Percentiles rank a stretch among this genome's conserved stretches.
phyloP scores from a whole-genome alignment of 1,284 basidiomycete genomes.

The Flammula alnicola region DNA sequence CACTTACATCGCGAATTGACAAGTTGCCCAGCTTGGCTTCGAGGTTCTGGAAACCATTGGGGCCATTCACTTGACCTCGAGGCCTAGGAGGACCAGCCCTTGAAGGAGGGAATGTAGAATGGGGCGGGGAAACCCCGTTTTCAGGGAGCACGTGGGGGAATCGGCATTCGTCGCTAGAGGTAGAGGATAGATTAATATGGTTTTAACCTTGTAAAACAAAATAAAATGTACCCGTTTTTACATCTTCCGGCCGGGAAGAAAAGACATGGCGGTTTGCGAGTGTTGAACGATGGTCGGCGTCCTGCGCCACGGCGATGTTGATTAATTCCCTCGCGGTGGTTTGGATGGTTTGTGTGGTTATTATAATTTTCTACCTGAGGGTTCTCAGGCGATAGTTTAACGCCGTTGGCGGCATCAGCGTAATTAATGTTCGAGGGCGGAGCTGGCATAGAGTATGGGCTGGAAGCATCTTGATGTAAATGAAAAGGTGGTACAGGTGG shows the following conservation, averaged over 20 bases:
- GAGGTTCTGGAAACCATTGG: slow-evolving; percentile 48
- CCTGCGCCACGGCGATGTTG: slow-evolving; percentile 61
- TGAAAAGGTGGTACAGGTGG: slow-evolving; percentile 42
- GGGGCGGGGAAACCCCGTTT: slow-evolving; percentile 41
- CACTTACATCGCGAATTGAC: slow-evolving; percentile 62
- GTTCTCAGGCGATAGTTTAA: slow-evolving; percentile 45
- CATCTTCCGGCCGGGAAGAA: slow-evolving; percentile 84
- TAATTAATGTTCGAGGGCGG: slow-evolving; percentile 39
- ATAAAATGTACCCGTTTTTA: slow-evolving; percentile 73
- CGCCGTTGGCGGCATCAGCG: slow-evolving; percentile 44
- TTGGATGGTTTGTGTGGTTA: slow-evolving; percentile 33
- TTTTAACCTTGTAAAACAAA: slow-evolving; percentile 11
- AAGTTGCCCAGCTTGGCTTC: slow-evolving; percentile 65
- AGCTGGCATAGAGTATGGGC: slow-evolving; percentile 46
- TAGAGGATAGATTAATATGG: slow-evolving; percentile 16
- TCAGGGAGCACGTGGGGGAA: slow-evolving; percentile 81
- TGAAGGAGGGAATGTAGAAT: slow-evolving; percentile 42
- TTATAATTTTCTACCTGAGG: slow-evolving; percentile 54
- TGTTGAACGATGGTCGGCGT: slow-evolving; percentile 62
- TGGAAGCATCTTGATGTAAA: slow-evolving; percentile 44
- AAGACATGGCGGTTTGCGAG: slow-evolving; percentile 73
- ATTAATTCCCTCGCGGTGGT: slow-evolving; percentile 52
- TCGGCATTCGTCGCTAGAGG: slow-evolving; percentile 75
- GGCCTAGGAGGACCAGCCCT: slow-evolving; percentile 51
- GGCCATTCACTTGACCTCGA: slow-evolving; percentile 27